Evolutionary conservation across 176 grass and related monocot genomes (phyloP).

Genomic region (Oryza brachyantha): DNA sequence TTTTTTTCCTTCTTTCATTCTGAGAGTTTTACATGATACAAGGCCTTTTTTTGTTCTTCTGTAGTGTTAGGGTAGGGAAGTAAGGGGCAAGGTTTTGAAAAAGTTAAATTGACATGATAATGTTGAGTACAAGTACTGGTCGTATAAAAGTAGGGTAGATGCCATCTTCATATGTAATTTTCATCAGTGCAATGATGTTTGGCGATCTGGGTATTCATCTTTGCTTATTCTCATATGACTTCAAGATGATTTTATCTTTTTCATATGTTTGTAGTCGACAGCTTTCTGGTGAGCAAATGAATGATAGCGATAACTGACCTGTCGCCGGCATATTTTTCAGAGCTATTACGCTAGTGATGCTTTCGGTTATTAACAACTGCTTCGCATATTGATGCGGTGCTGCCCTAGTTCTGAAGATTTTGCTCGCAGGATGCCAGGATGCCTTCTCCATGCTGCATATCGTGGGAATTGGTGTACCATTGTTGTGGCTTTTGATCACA

Average conservation of each 20-base stretch:
- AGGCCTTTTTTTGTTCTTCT: constrained; percentile 36
- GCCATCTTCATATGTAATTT: constrained; percentile 49
- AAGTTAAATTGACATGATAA: constrained; percentile 21
- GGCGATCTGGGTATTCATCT: constrained; percentile 20
- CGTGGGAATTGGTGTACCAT: not conserved
- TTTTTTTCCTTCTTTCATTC: constrained; percentile 23
- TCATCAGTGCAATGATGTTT: constrained; percentile 35
- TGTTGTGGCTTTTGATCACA: too few relatives aligned
- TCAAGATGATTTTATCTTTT: not conserved
- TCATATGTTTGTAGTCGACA: constrained; percentile 2
- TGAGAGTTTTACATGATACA: constrained; percentile 48
- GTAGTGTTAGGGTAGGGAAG: constrained; percentile 39
- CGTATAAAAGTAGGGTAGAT: constrained; percentile 28
- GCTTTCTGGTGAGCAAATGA: not conserved
- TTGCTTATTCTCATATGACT: not conserved
- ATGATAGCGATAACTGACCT: too few relatives aligned
- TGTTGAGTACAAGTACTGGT: constrained; percentile 25
- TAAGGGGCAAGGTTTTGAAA: constrained; percentile 4
- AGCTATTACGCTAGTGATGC: not conserved
- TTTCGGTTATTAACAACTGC: not conserved
- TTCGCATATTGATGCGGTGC: not conserved
- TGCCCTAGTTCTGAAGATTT: not conserved
- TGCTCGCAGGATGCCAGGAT: not conserved
- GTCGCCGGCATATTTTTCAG: too few relatives aligned
- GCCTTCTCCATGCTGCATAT: not conserved